Evolutionary conservation across 1,284 basidiomycete species (phyloP).

Genomic region (Cryptococcus jaspeensis): DNA sequence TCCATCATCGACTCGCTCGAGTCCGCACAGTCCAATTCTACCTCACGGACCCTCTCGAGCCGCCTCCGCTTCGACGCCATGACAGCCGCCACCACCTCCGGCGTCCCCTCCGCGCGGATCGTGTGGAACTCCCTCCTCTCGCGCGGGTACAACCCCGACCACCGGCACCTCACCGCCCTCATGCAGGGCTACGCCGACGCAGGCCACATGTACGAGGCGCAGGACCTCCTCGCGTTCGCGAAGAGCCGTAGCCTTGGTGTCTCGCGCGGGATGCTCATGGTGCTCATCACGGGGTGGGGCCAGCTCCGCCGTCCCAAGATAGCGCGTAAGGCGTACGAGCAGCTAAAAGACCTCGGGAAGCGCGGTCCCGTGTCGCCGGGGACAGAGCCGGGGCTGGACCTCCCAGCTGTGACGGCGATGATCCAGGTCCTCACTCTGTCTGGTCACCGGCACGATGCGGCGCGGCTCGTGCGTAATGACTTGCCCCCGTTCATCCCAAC

Average conservation of each 20-base stretch:
- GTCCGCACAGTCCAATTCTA: constrained; percentile 6
- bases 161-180: constrained; percentile 34
- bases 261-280: constrained; percentile 26
- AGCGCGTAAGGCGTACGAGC: constrained; percentile 6
- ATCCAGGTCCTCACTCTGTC: constrained; percentile 11
- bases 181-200: constrained; percentile 37
- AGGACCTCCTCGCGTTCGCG: constrained; percentile 30
- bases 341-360: constrained; percentile 1
- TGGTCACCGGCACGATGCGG: constrained; percentile 8
- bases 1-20: constrained; percentile 17
- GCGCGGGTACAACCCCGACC: constrained; percentile 35
- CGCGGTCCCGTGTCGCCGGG: too few species aligned
- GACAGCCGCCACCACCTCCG: constrained; percentile 8
- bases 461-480: constrained; percentile 12
- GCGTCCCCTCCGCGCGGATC: constrained; percentile 21
- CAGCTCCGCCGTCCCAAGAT: constrained; percentile 2
- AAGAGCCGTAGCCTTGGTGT: constrained; percentile 15
- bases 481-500: constrained; percentile 4
- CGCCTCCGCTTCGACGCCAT: constrained; percentile 37
- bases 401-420: constrained; percentile 12
- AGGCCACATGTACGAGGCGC: constrained; percentile 36
- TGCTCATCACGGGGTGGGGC: constrained; percentile 22
- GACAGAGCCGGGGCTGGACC: background rate
- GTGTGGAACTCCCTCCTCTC: constrained; percentile 38
- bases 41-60: constrained; percentile 21